Conservation (phyloP, 441 rosid species). For the Hura crepitans region DNA sequence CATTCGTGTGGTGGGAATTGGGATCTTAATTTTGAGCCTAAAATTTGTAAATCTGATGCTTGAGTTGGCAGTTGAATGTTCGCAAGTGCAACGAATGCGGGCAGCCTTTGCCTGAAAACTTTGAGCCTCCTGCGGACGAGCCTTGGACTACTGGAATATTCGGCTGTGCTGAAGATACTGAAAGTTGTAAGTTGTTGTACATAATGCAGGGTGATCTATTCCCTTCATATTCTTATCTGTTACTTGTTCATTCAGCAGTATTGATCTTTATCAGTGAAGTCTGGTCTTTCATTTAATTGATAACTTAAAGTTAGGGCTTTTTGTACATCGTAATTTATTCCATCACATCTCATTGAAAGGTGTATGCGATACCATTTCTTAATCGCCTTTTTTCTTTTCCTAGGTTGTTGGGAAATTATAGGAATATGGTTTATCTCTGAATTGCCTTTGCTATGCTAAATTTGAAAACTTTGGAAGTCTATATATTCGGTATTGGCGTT, state of each 20-base stretch:
- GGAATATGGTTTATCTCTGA: background rate
- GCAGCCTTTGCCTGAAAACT: slow-evolving; percentile 70
- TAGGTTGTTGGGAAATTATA: background rate
- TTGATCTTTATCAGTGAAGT: background rate
- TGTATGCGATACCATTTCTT: background rate
- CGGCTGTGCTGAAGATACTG: slow-evolving; percentile 67
- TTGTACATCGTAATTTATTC: background rate
- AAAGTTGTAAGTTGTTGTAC: slow-evolving; percentile 62
- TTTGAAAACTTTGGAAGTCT: background rate
- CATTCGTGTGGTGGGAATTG: background rate
- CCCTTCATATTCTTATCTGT: background rate
- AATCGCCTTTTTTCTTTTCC: background rate
- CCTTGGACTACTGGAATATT: slow-evolving; percentile 91
- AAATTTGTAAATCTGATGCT: background rate
- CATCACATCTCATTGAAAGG: background rate
- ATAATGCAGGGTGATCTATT: no score
- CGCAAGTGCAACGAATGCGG: slow-evolving; percentile 81
- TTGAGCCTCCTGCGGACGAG: slow-evolving; percentile 86
- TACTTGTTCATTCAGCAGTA: background rate
- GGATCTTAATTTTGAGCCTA: background rate
- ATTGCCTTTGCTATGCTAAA: slow-evolving; percentile 2
- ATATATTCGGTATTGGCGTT: background rate
- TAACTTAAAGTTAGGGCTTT: background rate
- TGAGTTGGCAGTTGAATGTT: slow-evolving; percentile 47
- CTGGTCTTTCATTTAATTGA: background rate